Evolutionary conservation across 2,329 filamentous ascomycete species (phyloP).

Genomic region (Ustulina deusta): DNA sequence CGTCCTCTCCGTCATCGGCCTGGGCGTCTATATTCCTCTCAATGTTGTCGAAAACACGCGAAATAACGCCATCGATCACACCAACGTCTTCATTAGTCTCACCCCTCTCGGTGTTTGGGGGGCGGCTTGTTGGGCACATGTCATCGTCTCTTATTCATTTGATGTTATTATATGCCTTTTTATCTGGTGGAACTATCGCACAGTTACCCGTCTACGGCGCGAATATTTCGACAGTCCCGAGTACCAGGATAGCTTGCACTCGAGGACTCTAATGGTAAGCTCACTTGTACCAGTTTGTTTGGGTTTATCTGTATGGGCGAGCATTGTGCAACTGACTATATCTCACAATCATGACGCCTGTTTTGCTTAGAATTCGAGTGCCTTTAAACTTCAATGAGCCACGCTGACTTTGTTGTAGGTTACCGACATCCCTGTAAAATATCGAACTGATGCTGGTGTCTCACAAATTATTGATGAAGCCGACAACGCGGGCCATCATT

Average conservation of each 20-base stretch:
- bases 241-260: conserved; percentile 86
- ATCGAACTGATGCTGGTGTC: conserved; percentile 85
- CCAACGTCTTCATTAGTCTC: conserved; percentile 66
- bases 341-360: background rate
- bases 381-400: background rate
- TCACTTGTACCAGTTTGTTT: background rate
- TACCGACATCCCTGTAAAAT: conserved; percentile 81
- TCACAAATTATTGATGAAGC: conserved; percentile 59
- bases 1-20: conserved; percentile 76
- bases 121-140: conserved; percentile 67
- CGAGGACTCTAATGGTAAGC: conserved; percentile 72
- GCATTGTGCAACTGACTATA: background rate
- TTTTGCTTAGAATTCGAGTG: background rate
- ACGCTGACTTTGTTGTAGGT: conserved; percentile 66
- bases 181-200: conserved; percentile 87
- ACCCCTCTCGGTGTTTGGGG: conserved; percentile 67
- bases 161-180: conserved; percentile 75
- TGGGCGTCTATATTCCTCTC: conserved; percentile 81
- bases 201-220: conserved; percentile 75
- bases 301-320: background rate
- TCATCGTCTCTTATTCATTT: conserved; percentile 68
- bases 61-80: conserved; percentile 39
- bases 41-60: conserved; percentile 69
- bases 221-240: conserved; percentile 85
- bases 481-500: conserved; percentile 56